Base-by-base conservation (phyloP, 1,284 basidiomycete genomes). In the Cutaneotrichosporon daszewskae region DNA sequence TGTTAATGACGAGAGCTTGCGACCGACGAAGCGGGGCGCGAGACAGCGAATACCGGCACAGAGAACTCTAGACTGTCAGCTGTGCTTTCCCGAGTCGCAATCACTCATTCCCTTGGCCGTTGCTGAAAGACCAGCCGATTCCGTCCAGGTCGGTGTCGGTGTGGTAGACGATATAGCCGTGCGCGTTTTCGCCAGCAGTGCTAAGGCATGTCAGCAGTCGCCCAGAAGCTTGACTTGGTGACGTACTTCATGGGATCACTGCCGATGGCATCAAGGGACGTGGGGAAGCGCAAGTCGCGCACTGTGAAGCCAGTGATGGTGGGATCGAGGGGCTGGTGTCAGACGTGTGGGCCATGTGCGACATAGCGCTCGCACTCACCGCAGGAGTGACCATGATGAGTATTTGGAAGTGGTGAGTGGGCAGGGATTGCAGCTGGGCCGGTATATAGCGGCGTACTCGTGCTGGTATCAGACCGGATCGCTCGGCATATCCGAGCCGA, bases 121-220 rank as follows among this genome's bases (percentile, higher is more conserved):
- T 90, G 11, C 87, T 90, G 68, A 92, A 92, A 7, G 89, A 90
- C 87, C 91, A 88, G 34, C 89, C 89, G 57, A 86, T 80, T 17
- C 89, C 88, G 37, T 81, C 77, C 24, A 89, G 78, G 37, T 79
- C 76, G 19, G 59, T 52, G 29, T 68, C 59, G 4, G 88, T 89
- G 55, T 79, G 73, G 41, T 92, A 75, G 16, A 49, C 46, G 26
- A 57, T 54, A 32, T 54, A 53, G 4, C 54, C 88, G 3, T 87
- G 84, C 2, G 85, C 87, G 69, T 92, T 91, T 72, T 91, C 87
- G 67, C 87, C 88, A 33, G 85, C 84, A 11, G 84, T 85, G 67
- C 90, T 90, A 84, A 82, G n/a, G n/a, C n/a, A 82, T 46, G 34
- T 14, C 12, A 38, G 28, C 17, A 23, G 20, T 3, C 62, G 24